Conservation (phyloP, 176 grass and related monocot genomes). For the Hordeum vulgare region DNA sequence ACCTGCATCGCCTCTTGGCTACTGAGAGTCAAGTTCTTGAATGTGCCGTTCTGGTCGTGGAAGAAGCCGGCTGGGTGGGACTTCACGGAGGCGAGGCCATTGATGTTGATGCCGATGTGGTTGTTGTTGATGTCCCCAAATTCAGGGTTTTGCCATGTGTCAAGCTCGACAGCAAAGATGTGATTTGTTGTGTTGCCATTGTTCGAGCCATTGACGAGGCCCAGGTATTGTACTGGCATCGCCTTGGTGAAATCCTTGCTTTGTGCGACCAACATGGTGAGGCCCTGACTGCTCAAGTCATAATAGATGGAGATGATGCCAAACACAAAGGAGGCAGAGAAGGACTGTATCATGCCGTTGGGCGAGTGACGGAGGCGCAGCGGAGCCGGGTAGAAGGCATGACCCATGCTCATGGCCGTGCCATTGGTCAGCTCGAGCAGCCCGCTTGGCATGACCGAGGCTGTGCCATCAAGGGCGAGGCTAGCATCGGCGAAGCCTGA, state of each 20-base stretch:
- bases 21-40: neutral
- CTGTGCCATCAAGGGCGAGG: neutral
- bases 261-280: neutral
- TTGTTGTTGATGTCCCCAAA: too few species aligned
- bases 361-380: neutral
- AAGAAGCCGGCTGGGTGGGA: neutral
- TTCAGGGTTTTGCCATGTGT: neutral
- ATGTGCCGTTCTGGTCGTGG: neutral
- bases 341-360: neutral
- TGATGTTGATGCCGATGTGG: too few species aligned
- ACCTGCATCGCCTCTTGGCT: neutral
- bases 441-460: neutral
- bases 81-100: too few species aligned
- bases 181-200: neutral
- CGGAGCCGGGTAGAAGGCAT: neutral
- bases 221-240: neutral
- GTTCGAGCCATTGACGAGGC: neutral
- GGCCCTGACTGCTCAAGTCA: neutral
- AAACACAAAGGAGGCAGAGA: neutral
- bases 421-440: neutral
- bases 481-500: neutral
- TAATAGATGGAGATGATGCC: neutral
- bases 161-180: neutral
- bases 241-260: neutral
- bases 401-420: neutral